phyloP scores from a whole-genome alignment of 768 basidiomycete genomes.

The Hebeloma cylindrosporum region DNA sequence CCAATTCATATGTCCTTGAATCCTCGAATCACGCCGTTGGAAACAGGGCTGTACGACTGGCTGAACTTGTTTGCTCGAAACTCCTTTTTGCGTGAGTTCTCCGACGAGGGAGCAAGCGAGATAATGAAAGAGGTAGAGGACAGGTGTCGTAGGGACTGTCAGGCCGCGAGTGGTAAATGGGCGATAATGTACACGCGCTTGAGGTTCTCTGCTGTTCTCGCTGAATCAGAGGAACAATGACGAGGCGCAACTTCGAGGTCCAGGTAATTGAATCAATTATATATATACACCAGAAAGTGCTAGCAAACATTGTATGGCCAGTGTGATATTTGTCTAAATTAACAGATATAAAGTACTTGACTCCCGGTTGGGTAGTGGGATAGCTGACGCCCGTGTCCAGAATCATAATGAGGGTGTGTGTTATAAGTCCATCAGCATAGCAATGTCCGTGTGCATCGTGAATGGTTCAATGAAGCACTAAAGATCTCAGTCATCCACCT shows the following conservation, averaged over 20 bases:
- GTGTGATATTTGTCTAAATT: too few relatives aligned
- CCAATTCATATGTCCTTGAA: constrained; percentile 53
- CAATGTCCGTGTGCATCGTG: too few relatives aligned
- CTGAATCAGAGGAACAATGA: constrained; percentile 17
- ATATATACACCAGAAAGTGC: too few relatives aligned
- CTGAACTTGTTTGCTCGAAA: constrained; percentile 61
- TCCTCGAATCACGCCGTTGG: constrained; percentile 54
- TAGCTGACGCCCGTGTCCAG: too few relatives aligned
- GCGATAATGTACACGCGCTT: constrained; percentile 72
- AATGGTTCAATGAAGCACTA: too few relatives aligned
- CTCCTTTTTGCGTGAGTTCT: constrained; percentile 55
- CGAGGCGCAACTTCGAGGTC: background rate
- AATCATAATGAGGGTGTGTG: too few relatives aligned
- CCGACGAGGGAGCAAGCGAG: constrained; percentile 51
- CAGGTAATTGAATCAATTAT: too few relatives aligned
- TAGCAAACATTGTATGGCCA: too few relatives aligned
- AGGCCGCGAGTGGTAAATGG: constrained; percentile 63
- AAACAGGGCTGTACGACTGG: constrained; percentile 62
- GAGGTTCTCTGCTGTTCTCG: constrained; percentile 57
- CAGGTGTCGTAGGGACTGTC: constrained; percentile 53
- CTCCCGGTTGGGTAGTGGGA: too few relatives aligned
- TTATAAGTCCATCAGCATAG: too few relatives aligned
- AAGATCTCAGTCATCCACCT: constrained; percentile 62
- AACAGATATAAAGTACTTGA: too few relatives aligned
- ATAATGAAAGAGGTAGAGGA: constrained; percentile 66